These are phyloP conservation scores for Boletellus deceptivus DNA, from an alignment of 1,284 basidiomycete genomes.

Conservation along the genomic window DNA sequence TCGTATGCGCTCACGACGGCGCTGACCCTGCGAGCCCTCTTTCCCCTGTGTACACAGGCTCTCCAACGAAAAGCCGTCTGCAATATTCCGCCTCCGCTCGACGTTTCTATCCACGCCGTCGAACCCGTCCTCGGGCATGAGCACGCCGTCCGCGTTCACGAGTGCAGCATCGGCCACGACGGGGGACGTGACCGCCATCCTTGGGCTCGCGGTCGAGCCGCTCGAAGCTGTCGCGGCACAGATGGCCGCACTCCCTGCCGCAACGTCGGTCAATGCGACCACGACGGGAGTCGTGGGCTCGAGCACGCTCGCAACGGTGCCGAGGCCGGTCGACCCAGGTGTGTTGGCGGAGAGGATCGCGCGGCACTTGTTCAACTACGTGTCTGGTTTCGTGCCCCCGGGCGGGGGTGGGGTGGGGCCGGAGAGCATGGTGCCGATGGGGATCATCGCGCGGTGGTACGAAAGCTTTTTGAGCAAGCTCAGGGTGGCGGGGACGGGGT, in stretches of 20 bases:
- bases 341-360: slow-evolving; percentile 64
- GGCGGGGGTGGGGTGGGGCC: slow-evolving; percentile 44
- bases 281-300: neutral
- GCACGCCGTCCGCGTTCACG: slow-evolving; percentile 56
- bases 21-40: neutral
- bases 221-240: slow-evolving; percentile 56
- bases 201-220: slow-evolving; percentile 73
- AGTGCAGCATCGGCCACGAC: slow-evolving; percentile 35
- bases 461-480: slow-evolving; percentile 76
- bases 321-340: slow-evolving; percentile 35
- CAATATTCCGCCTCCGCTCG: slow-evolving; percentile 83
- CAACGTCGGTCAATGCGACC: slow-evolving; percentile 33
- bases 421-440: slow-evolving; percentile 73
- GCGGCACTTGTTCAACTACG: slow-evolving; percentile 80
- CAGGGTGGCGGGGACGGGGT: slow-evolving; percentile 64
- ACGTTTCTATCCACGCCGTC: slow-evolving; percentile 51
- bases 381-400: slow-evolving; percentile 70
- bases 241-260: slow-evolving; percentile 43
- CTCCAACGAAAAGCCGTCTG: slow-evolving; percentile 88
- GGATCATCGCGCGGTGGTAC: slow-evolving; percentile 78
- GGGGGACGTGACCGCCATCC: slow-evolving; percentile 59
- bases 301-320: neutral
- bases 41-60: slow-evolving; percentile 49
- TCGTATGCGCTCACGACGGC: no score
- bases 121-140: slow-evolving; percentile 43